Conservation (phyloP, 345 rosid species). For the Lepidium aucheri region DNA sequence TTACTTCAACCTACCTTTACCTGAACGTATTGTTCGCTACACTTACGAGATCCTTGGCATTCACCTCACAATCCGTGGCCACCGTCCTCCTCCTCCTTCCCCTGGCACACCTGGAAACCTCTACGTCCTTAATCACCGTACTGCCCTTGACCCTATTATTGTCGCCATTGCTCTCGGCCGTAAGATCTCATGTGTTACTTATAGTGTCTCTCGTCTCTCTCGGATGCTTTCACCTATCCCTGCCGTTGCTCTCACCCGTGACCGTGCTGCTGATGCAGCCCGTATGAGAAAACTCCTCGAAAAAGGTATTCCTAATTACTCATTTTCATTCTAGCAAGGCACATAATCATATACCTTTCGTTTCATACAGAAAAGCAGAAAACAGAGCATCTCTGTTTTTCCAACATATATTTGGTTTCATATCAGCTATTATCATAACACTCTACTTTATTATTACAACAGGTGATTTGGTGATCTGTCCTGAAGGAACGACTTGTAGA, state of each 20-base stretch:
- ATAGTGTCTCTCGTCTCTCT: constrained; percentile 90
- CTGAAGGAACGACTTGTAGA: constrained; percentile 96
- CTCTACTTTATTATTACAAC: not conserved
- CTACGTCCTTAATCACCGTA: constrained; percentile 89
- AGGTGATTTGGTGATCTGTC: constrained; percentile 93
- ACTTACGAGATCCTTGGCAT: constrained; percentile 92
- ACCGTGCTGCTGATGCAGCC: constrained; percentile 86
- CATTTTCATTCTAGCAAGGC: not conserved
- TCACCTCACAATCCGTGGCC: constrained; percentile 76
- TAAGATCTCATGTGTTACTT: constrained; percentile 85
- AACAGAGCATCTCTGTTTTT: not conserved
- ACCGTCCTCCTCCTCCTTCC: constrained; percentile 72
- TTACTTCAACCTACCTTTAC: constrained; percentile 83
- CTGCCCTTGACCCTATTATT: constrained; percentile 92
- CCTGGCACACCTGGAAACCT: constrained; percentile 75
- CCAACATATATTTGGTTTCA: too few species aligned
- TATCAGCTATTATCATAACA: not conserved
- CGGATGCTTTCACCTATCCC: constrained; percentile 83
- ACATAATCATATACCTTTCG: not conserved
- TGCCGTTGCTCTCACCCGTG: constrained; percentile 86
- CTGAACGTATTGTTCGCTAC: constrained; percentile 87
- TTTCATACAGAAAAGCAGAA: not conserved
- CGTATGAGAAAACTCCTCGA: constrained; percentile 59
- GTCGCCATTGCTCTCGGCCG: constrained; percentile 93
- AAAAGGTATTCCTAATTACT: constrained; percentile 9